Percentiles rank a stretch among this genome's conserved stretches.
These are phyloP conservation scores for Hansenula lynferdii DNA, from an alignment of 1,139 yeast species.

Conservation along the genomic window DNA sequence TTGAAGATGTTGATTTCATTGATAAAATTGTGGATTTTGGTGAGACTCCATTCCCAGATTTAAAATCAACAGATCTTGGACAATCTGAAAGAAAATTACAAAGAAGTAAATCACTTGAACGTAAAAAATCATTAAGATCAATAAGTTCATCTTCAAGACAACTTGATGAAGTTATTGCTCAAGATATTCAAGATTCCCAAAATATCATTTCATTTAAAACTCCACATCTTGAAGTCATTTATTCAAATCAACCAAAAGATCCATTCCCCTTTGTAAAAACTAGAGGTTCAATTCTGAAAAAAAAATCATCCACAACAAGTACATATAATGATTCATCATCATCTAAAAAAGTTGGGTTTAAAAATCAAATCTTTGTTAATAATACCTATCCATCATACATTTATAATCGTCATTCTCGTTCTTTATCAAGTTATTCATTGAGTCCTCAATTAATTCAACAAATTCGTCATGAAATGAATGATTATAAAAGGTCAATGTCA, in stretches of 20 bases:
- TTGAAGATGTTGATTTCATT: conserved; percentile 22
- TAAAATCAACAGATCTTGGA: conserved; percentile 20
- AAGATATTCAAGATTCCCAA: not conserved
- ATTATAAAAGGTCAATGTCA: conserved; percentile 23
- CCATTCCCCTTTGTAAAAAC: conserved; percentile 7
- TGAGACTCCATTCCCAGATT: conserved; percentile 24
- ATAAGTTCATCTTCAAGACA: conserved; percentile 13
- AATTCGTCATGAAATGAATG: conserved; percentile 24
- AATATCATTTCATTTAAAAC: not conserved
- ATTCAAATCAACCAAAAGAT: conserved; percentile 11
- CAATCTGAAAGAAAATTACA: conserved; percentile 19
- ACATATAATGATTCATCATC: not conserved
- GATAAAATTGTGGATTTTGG: conserved; percentile 23
- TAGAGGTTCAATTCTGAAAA: conserved; percentile 12
- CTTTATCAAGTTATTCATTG: conserved; percentile 16
- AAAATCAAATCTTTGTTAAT: conserved; percentile 21
- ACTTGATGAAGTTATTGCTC: not conserved
- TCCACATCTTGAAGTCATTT: conserved; percentile 7
- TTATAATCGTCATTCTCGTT: conserved; percentile 23
- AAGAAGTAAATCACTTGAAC: conserved; percentile 23
- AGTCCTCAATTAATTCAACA: conserved; percentile 23
- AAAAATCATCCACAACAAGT: not conserved
- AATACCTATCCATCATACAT: conserved; percentile 19
- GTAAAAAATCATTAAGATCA: conserved; percentile 20
- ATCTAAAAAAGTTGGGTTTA: conserved; percentile 17